phyloP scores from a whole-genome alignment of 352 stramenopile genomes.

The Aphanomyces astaci region DNA sequence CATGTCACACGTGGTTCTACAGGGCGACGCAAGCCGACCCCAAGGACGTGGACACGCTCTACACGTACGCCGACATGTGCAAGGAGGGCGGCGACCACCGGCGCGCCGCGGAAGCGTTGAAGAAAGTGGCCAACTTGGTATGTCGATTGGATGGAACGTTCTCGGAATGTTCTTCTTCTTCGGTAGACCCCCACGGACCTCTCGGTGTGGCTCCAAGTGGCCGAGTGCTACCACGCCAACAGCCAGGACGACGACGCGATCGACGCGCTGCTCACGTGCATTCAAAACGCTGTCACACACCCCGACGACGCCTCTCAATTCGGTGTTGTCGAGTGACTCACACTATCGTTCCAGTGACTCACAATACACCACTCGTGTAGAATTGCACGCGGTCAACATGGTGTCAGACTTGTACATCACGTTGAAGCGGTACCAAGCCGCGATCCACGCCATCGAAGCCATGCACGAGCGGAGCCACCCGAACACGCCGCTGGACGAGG shows the following conservation, averaged over 20 bases:
- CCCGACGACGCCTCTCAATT: constrained; percentile 1
- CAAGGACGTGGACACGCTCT: constrained; percentile 72
- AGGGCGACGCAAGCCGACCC: constrained; percentile 61
- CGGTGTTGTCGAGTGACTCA: too few species aligned
- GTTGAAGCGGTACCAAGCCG: constrained; percentile 72
- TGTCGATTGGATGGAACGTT: background rate
- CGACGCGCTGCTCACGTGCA: constrained; percentile 75
- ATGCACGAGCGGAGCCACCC: constrained; percentile 50
- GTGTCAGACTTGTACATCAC: constrained; percentile 81
- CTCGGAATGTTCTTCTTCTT: too few species aligned
- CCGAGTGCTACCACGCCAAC: constrained; percentile 80
- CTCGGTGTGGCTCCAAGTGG: constrained; percentile 81
- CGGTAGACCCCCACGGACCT: constrained; percentile 51
- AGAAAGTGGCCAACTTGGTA: constrained; percentile 48
- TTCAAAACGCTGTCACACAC: constrained; percentile 66
- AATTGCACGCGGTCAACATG: constrained; percentile 85
- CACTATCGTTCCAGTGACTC: background rate
- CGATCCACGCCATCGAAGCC: constrained; percentile 71
- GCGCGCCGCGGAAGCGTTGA: constrained; percentile 68
- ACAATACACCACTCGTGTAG: constrained; percentile 11
- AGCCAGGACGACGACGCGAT: constrained; percentile 80
- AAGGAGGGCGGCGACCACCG: constrained; percentile 71
- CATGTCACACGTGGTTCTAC: background rate
- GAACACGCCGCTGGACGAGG: constrained; percentile 46
- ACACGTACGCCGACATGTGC: constrained; percentile 74